Evolutionary conservation across 2,329 filamentous ascomycete genomes (phyloP), one percentile per base, ranked within the genome.

Genomic region (Penicillium hordei): DNA sequence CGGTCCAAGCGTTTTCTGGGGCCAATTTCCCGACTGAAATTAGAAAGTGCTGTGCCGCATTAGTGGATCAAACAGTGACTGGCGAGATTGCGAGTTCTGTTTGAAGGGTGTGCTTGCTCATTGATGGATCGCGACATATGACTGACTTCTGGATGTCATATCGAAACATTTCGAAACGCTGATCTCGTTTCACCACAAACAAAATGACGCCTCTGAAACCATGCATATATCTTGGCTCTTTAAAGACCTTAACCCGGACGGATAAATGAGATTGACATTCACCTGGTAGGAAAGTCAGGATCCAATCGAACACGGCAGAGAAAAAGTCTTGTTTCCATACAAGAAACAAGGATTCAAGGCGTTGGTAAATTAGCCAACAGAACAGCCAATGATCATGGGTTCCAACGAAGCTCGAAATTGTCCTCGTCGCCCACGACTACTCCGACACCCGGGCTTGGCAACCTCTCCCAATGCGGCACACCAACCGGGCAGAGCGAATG

Each of bases 361-460:
- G 4, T 34, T 34, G 49, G 39, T 17, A 33, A 44, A 44, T 21
- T 36, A 31, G 21, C 12, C 4, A 46, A 23, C 7, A 7, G n/a
- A 2, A 12, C 17, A n/a, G 36, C 44, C 19, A 48, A 50, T 50
- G 21, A 13, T 21, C 17, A 23, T 12, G 33, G 6, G 15, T 25
- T 19, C 27, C 40, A 46, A n/a, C 31, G 27, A 19, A 36, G 31
- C 23, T 36, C 23, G 39, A 52, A 9, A 52, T 34, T 36, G 13
- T 36, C 12, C 17, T 13, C 12, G 17, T 15, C 27, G 27, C 8
- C 21, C 50, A 17, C 7, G 27, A 42, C n/a, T 49, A 19, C 27
- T 50, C 36, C 44, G 36, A 27, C 44, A 43, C 43, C 33, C 21
- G 13, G 50, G 21, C 55, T 57, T 57, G 55, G 55, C 55, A 25